A percentile compares a stretch with the other conserved stretches of the same genome.
These are phyloP conservation scores for Collybia mongolica DNA, from an alignment of 768 basidiomycete genomes.

Conservation along the genomic window DNA sequence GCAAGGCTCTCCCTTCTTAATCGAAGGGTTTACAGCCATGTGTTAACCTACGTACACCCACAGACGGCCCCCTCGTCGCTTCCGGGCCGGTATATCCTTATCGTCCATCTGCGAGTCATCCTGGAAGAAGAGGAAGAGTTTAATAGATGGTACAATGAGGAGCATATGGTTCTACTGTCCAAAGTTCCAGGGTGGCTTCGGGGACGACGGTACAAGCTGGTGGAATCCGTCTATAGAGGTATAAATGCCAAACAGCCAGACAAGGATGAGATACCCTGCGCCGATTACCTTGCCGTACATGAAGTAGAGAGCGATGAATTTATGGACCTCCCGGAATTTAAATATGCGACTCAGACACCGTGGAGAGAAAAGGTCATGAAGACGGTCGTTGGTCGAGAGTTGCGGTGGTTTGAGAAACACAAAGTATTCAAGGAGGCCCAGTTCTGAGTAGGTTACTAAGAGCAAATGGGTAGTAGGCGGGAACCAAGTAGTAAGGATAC, in stretches of 20 bases:
- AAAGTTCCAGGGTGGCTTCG: constrained; percentile 30
- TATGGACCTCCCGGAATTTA: constrained; percentile 4
- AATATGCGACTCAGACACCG: constrained; percentile 7
- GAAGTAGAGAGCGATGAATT: constrained; percentile 12
- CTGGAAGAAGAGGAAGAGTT: constrained; percentile 22
- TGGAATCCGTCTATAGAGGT: constrained; percentile 9
- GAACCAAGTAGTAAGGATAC: too few species aligned
- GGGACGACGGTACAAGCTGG: constrained; percentile 23
- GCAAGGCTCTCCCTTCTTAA: constrained; percentile 19
- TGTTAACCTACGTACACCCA: constrained; percentile 14
- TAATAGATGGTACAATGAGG: constrained; percentile 28
- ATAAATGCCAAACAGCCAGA: constrained; percentile 7
- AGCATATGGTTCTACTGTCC: constrained; percentile 23
- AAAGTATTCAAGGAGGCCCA: too few species aligned
- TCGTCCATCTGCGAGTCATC: constrained; percentile 10
- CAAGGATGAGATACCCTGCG: neutral
- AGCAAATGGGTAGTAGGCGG: too few species aligned
- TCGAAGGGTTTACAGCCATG: constrained; percentile 22
- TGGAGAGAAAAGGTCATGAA: constrained; percentile 7
- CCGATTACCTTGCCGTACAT: constrained; percentile 10
- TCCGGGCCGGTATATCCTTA: constrained; percentile 16
- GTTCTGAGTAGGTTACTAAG: too few species aligned
- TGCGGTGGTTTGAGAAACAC: neutral
- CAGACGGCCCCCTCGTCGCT: constrained; percentile 1
- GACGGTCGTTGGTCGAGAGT: neutral